phyloP scores from a whole-genome alignment of 2,329 filamentous ascomycete genomes.

The Claviceps digitariae region DNA sequence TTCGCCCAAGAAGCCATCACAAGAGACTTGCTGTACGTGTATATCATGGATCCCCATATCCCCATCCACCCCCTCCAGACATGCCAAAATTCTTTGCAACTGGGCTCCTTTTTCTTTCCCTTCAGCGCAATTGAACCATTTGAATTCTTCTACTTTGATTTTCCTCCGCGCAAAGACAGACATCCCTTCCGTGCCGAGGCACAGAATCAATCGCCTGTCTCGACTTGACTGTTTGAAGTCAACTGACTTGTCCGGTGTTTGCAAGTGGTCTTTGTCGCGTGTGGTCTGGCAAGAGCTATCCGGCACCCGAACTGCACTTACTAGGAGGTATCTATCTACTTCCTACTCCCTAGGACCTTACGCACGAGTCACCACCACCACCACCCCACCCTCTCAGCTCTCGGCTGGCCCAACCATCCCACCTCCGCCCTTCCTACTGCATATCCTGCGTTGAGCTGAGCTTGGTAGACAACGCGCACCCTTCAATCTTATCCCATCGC shows the following conservation, averaged over 20 bases:
- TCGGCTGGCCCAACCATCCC: neutral
- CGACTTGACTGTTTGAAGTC: too few species aligned
- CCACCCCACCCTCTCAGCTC: neutral
- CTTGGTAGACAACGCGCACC: neutral
- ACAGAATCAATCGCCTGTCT: neutral
- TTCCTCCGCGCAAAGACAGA: neutral
- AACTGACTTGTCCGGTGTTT: neutral
- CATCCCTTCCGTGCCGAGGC: neutral
- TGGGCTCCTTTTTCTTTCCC: neutral
- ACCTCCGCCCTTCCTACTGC: neutral
- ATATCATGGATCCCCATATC: neutral
- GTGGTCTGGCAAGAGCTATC: neutral
- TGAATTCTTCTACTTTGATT: neutral
- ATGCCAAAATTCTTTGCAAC: neutral
- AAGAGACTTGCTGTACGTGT: neutral
- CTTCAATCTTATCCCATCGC: neutral
- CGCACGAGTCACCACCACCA: neutral
- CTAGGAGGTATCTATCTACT: too few species aligned
- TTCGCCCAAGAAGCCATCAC: neutral
- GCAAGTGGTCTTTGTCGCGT: neutral
- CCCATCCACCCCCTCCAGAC: neutral
- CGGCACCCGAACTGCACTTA: too few species aligned
- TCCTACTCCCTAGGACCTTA: too few species aligned
- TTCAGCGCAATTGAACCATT: neutral
- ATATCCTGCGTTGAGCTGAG: slow-evolving; percentile 1